Percentiles rank a stretch among this genome's conserved stretches.
These are phyloP conservation scores for Tephrocybe sp. DNA, from an alignment of 768 basidiomycete species.

Conservation along the genomic window DNA sequence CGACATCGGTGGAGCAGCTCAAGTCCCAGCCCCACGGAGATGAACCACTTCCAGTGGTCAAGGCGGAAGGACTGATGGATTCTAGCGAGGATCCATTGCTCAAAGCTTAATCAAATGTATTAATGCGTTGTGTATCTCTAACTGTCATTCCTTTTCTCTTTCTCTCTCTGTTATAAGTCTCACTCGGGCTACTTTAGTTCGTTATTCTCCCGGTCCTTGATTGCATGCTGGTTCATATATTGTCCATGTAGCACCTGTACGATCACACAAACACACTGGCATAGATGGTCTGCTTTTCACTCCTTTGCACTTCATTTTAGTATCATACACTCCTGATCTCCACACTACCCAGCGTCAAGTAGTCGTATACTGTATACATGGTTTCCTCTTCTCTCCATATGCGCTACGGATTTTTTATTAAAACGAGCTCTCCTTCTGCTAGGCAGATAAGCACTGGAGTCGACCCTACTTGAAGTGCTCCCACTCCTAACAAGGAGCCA, in stretches of 20 bases:
- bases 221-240: conserved; percentile 27
- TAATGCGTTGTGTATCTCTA: conserved; percentile 17
- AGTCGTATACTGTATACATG: conserved; percentile 15
- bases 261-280: conserved; percentile 21
- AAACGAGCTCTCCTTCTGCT: conserved; percentile 73
- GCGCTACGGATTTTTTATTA: conserved; percentile 40
- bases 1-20: conserved; percentile 47
- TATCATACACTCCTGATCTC: conserved; percentile 17
- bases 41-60: conserved; percentile 49
- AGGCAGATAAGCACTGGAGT: conserved; percentile 60
- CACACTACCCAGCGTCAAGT: conserved; percentile 9
- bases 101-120: conserved; percentile 25
- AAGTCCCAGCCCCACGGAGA: conserved; percentile 53
- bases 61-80: conserved; percentile 66
- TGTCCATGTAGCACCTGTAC: conserved; percentile 29
- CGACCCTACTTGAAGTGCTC: conserved; percentile 40
- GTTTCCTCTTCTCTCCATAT: neutral
- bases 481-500: conserved; percentile 80
- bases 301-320: conserved; percentile 12
- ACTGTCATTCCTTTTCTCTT: conserved; percentile 14
- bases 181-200: conserved; percentile 18
- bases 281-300: conserved; percentile 21
- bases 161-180: conserved; percentile 18
- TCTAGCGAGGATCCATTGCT: conserved; percentile 57
- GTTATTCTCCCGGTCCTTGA: conserved; percentile 25